Evolutionary conservation across 129 eudicot species (phyloP).

Genomic region (Oenanthe sinensis): DNA sequence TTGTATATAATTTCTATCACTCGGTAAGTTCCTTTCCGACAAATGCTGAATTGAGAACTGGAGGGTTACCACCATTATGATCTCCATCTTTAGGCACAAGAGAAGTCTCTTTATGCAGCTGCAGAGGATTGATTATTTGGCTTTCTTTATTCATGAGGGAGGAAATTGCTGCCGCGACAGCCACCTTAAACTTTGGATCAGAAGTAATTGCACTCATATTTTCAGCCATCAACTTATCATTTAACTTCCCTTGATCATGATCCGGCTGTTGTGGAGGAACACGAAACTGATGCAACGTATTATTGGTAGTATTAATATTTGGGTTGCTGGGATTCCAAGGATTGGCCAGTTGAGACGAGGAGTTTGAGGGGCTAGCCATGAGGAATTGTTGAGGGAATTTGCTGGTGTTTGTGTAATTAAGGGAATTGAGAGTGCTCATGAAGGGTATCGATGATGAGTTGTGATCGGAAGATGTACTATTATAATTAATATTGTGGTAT

Average conservation of each 20-base stretch:
- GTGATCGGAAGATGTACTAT: slow-evolving; percentile 29
- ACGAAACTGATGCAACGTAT: slow-evolving; percentile 14
- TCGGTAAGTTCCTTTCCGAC: slow-evolving; percentile 30
- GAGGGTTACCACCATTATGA: slow-evolving; percentile 29
- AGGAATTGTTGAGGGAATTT: slow-evolving; percentile 24
- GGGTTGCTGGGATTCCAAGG: slow-evolving; percentile 39
- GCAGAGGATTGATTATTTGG: slow-evolving; percentile 26
- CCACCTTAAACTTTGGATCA: slow-evolving; percentile 89
- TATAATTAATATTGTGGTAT: slow-evolving; percentile 17
- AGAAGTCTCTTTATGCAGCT: slow-evolving; percentile 14
- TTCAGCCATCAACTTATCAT: slow-evolving; percentile 35
- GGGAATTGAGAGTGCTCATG: slow-evolving; percentile 30
- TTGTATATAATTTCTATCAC: background rate
- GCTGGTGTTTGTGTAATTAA: slow-evolving; percentile 41
- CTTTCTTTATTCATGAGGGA: slow-evolving; percentile 65
- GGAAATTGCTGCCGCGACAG: slow-evolving; percentile 87
- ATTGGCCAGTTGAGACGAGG: slow-evolving; percentile 30
- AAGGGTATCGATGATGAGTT: slow-evolving; percentile 21
- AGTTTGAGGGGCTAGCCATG: slow-evolving; percentile 18
- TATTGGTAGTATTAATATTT: slow-evolving; percentile 2
- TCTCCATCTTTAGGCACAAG: slow-evolving; percentile 19
- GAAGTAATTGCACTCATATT: slow-evolving; percentile 73
- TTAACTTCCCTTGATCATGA: slow-evolving; percentile 5
- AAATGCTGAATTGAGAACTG: slow-evolving; percentile 15
- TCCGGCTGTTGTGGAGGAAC: slow-evolving; percentile 12